Percentiles rank a stretch among this genome's conserved stretches.
Conservation (phyloP, 2,329 filamentous ascomycete genomes). For the Lecanicillium sp. region DNA sequence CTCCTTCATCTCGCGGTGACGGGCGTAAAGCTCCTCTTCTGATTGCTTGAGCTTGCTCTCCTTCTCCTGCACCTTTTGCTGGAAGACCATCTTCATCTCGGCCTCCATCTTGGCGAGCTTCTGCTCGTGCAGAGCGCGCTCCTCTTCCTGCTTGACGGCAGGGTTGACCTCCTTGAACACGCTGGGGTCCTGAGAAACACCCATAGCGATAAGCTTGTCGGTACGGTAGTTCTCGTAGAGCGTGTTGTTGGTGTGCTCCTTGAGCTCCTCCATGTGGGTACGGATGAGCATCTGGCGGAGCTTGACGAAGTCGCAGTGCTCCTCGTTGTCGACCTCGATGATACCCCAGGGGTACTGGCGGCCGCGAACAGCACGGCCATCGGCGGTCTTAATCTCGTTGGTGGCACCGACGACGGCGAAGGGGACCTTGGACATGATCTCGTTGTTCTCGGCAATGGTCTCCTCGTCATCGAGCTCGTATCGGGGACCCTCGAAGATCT, state of each 20-base stretch:
- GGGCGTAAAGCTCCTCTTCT: slow-evolving; percentile 96
- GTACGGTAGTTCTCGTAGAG: slow-evolving; percentile 99
- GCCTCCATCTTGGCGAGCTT: slow-evolving; percentile 99
- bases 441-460: slow-evolving; percentile 99
- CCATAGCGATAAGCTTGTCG: slow-evolving; percentile 98
- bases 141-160: slow-evolving; percentile 99
- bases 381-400: slow-evolving; percentile 81
- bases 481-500: slow-evolving; percentile 97
- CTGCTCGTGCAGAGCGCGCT: slow-evolving; percentile 95
- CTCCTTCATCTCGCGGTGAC: slow-evolving; percentile 99
- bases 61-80: slow-evolving; percentile 99
- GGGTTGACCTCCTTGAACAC: slow-evolving; percentile 99
- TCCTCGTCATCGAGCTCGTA: slow-evolving; percentile 99
- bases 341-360: slow-evolving; percentile 97
- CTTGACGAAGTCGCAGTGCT: slow-evolving; percentile 99
- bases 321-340: slow-evolving; percentile 99
- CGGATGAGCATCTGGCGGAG: slow-evolving; percentile 99
- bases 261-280: slow-evolving; percentile 99
- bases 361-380: slow-evolving; percentile 92
- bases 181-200: slow-evolving; percentile 94
- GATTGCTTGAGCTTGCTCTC: slow-evolving; percentile 99
- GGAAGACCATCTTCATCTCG: slow-evolving; percentile 99
- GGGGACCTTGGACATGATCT: slow-evolving; percentile 99
- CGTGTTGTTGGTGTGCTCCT: slow-evolving; percentile 99
- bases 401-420: slow-evolving; percentile 98